Conservation (phyloP, 2,329 filamentous ascomycete genomes). For the Septoria linicola region DNA sequence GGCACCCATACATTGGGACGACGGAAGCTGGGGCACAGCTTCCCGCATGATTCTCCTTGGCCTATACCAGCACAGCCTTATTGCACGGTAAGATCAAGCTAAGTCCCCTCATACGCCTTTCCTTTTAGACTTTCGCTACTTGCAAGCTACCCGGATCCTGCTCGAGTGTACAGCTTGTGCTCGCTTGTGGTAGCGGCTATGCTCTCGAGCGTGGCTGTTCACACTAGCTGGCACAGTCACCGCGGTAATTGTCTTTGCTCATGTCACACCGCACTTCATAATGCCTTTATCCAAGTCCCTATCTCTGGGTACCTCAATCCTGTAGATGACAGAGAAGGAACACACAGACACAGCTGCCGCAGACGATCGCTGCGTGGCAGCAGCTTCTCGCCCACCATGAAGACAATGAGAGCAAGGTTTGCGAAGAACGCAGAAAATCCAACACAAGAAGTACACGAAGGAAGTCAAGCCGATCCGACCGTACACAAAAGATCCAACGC, state of each 20-base stretch:
- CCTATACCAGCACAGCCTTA: slow-evolving; percentile 20
- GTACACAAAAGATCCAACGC: slow-evolving; percentile 10
- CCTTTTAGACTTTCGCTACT: slow-evolving; percentile 3
- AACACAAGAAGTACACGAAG: not conserved
- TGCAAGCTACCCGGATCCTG: not conserved
- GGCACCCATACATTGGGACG: not conserved
- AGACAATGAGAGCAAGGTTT: slow-evolving; percentile 8
- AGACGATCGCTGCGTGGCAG: slow-evolving; percentile 10
- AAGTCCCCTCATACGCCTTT: slow-evolving; percentile 5
- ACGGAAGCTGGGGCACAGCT: slow-evolving; percentile 8
- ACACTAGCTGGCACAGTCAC: slow-evolving; percentile 3
- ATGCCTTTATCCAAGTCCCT: not conserved
- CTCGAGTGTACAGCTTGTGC: slow-evolving; percentile 4
- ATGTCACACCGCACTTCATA: slow-evolving; percentile 2
- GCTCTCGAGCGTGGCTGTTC: slow-evolving; percentile 11
- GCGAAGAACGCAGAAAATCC: slow-evolving; percentile 1
- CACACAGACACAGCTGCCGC: slow-evolving; percentile 11
- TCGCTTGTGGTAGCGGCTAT: slow-evolving; percentile 12
- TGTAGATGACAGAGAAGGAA: slow-evolving; percentile 6
- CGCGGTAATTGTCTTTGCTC: not conserved
- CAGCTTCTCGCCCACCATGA: slow-evolving; percentile 17
- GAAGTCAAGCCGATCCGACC: not conserved
- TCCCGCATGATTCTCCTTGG: slow-evolving; percentile 8
- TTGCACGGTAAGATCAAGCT: not conserved
- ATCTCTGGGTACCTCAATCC: not conserved